Evolutionary conservation across 164 flowering plant genomes (phyloP).

Genomic region (Protea cynaroides): DNA sequence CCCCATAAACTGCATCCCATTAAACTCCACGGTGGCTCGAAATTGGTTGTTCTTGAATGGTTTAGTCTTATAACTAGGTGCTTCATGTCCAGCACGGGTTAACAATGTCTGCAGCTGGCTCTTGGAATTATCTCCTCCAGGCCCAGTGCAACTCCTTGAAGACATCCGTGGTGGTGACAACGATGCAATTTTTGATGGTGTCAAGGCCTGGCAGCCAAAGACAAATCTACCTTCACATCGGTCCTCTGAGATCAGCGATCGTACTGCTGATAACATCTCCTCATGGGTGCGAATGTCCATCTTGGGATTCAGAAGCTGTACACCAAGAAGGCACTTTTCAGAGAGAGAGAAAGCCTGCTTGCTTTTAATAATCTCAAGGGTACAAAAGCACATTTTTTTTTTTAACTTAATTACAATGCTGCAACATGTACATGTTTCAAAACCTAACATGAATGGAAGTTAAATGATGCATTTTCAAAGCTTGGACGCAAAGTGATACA

Average conservation of each 20-base stretch:
- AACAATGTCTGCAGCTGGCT: slow-evolving; percentile 77
- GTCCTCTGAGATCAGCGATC: slow-evolving; percentile 67
- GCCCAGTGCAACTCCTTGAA: slow-evolving; percentile 39
- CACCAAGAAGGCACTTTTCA: neutral
- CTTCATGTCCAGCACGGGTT: slow-evolving; percentile 60
- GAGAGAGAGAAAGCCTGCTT: neutral
- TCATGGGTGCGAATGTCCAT: slow-evolving; percentile 41
- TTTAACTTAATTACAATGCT: too few species aligned
- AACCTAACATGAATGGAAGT: neutral
- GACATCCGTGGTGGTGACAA: slow-evolving; percentile 18
- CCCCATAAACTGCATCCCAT: slow-evolving; percentile 74
- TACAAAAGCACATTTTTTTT: too few species aligned
- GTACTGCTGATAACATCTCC: slow-evolving; percentile 65
- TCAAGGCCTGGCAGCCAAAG: slow-evolving; percentile 37
- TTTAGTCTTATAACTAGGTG: slow-evolving; percentile 56
- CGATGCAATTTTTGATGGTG: slow-evolving; percentile 24
- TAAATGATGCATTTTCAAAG: neutral
- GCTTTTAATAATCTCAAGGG: neutral
- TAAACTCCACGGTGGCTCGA: slow-evolving; percentile 56
- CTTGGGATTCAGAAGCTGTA: slow-evolving; percentile 64
- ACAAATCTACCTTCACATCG: slow-evolving; percentile 49
- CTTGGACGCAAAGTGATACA: slow-evolving; percentile 17
- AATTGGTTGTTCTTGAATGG: slow-evolving; percentile 63
- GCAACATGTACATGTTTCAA: too few species aligned
- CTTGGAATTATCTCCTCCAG: slow-evolving; percentile 79